Percentiles rank a stretch among this genome's conserved stretches.
These are phyloP conservation scores for Hyaloraphidium curvatum DNA, from an alignment of 192 early-diverging fungal species.

Conservation along the genomic window DNA sequence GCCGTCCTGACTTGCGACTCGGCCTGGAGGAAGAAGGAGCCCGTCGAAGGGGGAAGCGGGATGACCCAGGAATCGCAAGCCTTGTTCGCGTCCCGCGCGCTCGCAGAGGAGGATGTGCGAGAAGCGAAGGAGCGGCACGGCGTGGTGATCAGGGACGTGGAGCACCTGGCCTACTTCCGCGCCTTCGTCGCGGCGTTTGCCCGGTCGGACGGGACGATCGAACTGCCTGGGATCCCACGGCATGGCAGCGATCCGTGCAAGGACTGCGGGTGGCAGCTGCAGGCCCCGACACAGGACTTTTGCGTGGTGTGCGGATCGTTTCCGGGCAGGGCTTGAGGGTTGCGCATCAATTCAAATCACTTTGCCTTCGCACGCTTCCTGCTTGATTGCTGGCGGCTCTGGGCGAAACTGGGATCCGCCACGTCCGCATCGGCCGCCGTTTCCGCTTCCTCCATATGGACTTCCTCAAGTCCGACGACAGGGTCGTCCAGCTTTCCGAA, in stretches of 20 bases:
- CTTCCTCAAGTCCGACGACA: no score
- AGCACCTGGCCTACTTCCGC: constrained; percentile 39
- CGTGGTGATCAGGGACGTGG: constrained; percentile 36
- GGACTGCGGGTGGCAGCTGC: constrained; percentile 37
- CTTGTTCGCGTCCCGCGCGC: constrained; percentile 14
- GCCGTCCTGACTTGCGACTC: constrained; percentile 43
- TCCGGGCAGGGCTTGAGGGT: constrained; percentile 20
- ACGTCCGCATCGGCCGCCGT: no score
- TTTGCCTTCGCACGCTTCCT: no score
- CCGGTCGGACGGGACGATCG: neutral
- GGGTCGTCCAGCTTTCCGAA: no score
- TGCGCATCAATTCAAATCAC: no score
- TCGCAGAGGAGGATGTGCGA: constrained; percentile 7
- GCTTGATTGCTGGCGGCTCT: no score
- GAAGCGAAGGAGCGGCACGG: constrained; percentile 19
- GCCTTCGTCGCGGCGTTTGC: constrained; percentile 27
- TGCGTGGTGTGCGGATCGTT: constrained; percentile 45
- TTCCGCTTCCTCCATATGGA: no score
- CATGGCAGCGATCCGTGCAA: constrained; percentile 33
- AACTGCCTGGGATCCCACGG: constrained; percentile 6
- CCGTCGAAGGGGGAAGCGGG: constrained; percentile 40
- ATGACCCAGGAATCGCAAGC: constrained; percentile 31
- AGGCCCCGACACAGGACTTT: constrained; percentile 27
- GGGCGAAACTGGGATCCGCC: no score
- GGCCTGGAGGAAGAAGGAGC: constrained; percentile 41